A percentile compares a stretch with the other conserved stretches of the same genome.
phyloP scores from a whole-genome alignment of 139 green algal genomes.

The Tetradesmus lagerheimii region DNA sequence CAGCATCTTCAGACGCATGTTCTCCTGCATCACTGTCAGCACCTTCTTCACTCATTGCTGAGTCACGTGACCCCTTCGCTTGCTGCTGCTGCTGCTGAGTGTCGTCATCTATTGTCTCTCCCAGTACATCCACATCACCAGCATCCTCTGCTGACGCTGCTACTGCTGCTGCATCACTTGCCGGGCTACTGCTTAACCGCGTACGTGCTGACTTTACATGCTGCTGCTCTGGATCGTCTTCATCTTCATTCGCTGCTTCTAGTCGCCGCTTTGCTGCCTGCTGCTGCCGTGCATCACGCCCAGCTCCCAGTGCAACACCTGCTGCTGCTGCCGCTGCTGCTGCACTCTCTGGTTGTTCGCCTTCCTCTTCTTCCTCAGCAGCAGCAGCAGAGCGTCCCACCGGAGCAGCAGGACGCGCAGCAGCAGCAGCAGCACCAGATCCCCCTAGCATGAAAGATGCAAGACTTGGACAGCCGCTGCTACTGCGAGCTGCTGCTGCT shows the following conservation, averaged over 20 bases:
- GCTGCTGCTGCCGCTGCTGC: slow-evolving; percentile 17
- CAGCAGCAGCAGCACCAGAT: slow-evolving; percentile 7
- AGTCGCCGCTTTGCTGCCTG: not conserved
- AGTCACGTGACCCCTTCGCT: no score
- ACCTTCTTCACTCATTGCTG: not conserved
- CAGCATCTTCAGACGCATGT: not conserved
- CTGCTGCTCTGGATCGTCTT: not conserved
- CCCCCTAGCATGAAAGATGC: not conserved
- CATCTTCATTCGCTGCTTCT: not conserved
- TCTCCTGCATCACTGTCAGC: not conserved
- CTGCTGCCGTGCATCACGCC: not conserved
- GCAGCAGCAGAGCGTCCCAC: slow-evolving; percentile 11
- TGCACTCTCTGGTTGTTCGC: not conserved
- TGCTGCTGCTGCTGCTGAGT: not conserved
- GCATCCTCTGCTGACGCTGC: not conserved
- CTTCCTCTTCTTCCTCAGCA: not conserved
- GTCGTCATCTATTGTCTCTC: not conserved
- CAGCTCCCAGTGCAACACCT: not conserved
- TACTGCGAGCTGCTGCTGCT: not conserved
- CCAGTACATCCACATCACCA: not conserved
- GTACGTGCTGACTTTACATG: no score
- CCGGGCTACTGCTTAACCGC: no score
- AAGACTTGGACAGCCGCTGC: not conserved
- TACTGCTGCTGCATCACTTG: slow-evolving; percentile 17
- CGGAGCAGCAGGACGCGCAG: not conserved